A percentile compares a stretch with the other conserved stretches of the same genome.
These are phyloP conservation scores for Coccinonectria pachysandricola DNA, from an alignment of 2,329 filamentous ascomycete genomes.

Conservation along the genomic window DNA sequence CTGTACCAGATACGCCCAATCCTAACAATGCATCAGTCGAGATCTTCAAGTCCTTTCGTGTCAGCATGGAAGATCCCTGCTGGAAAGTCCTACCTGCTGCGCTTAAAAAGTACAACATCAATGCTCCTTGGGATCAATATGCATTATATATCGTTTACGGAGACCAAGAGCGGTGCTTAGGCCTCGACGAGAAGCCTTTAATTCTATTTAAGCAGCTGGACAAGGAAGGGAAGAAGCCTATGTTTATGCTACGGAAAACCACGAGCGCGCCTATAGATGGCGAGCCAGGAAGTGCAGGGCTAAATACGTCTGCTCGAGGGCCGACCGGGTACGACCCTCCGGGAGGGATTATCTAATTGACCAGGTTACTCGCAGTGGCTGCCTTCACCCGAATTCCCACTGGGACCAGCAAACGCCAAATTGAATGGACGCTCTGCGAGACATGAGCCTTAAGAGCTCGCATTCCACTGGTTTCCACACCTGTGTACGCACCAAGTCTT, in stretches of 20 bases:
- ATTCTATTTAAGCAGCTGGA: conserved; percentile 97
- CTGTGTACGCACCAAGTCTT: no score
- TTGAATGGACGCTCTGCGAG: no score
- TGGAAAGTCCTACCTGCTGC: conserved; percentile 94
- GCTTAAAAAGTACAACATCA: conserved; percentile 96
- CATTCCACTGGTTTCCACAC: no score
- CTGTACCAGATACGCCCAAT: conserved; percentile 50
- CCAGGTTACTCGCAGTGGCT: conserved; percentile 2
- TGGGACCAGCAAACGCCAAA: conserved; percentile 2
- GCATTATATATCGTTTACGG: conserved; percentile 97
- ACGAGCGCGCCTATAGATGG: conserved; percentile 44
- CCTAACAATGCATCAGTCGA: conserved; percentile 60
- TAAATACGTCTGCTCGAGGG: conserved; percentile 34
- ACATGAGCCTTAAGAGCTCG: no score
- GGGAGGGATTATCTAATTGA: conserved; percentile 49
- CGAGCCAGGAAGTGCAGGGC: conserved; percentile 43
- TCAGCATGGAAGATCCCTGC: conserved; percentile 96
- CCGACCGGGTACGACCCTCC: conserved; percentile 45
- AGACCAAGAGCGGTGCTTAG: conserved; percentile 91
- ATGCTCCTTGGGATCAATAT: conserved; percentile 94
- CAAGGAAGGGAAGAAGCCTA: conserved; percentile 93
- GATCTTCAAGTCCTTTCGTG: conserved; percentile 97
- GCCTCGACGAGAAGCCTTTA: conserved; percentile 83
- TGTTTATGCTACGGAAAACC: conserved; percentile 89
- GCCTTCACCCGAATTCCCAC: conserved; percentile 2